phyloP scores from a whole-genome alignment of 169 alveolate genomes.

The Plasmodium fragile region DNA sequence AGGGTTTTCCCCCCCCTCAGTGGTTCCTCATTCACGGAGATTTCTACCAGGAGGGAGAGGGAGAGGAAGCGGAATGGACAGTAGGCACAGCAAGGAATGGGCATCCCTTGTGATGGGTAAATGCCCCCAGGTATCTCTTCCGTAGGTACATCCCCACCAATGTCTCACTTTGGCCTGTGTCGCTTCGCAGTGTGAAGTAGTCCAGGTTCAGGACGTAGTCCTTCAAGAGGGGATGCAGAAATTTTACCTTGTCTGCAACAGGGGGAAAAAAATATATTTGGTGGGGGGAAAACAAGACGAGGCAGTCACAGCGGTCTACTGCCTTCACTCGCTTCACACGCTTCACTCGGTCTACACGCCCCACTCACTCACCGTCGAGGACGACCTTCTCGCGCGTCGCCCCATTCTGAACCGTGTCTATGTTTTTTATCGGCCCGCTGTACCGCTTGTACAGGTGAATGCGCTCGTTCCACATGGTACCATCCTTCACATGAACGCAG shows the following conservation, averaged over 20 bases:
- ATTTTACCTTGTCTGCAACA: constrained; percentile 17
- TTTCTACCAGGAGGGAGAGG: background rate
- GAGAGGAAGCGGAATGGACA: background rate
- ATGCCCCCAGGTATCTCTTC: background rate
- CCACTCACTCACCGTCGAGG: background rate
- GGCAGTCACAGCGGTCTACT: background rate
- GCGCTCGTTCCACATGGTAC: background rate
- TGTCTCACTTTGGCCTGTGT: background rate
- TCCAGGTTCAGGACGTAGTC: constrained; percentile 43
- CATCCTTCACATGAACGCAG: constrained; percentile 40
- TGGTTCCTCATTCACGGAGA: constrained; percentile 15
- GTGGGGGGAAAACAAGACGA: background rate
- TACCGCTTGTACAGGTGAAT: constrained; percentile 59
- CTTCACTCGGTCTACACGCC: background rate
- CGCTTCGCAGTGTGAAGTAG: constrained; percentile 9
- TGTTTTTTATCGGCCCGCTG: constrained; percentile 4
- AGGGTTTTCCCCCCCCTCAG: background rate
- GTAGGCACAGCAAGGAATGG: background rate
- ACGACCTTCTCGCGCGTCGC: background rate
- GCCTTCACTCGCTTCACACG: background rate
- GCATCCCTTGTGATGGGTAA: background rate
- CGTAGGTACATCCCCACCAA: background rate
- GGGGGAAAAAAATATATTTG: background rate
- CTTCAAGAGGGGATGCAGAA: constrained; percentile 15
- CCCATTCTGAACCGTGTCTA: background rate